Base-by-base conservation (phyloP, 805 yeast genomes). In the Nakazawaea peltata region DNA sequence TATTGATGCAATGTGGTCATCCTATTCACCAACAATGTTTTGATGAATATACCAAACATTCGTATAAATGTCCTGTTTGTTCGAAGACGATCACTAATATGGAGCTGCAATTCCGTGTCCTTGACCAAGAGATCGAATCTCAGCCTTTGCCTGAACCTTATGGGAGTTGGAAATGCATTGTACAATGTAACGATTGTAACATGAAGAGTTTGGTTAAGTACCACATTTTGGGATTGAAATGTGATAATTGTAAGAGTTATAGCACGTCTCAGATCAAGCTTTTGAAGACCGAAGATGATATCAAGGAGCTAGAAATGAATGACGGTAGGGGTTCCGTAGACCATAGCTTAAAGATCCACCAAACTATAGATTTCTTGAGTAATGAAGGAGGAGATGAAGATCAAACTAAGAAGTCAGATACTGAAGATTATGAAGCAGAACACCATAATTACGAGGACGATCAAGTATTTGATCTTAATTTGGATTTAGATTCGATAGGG, bases 1-100 rank as follows among this genome's bases (percentile, higher is more conserved):
- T 86, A 15, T 87, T 88, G 54, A 86, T 88, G 95, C 65, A 70
- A 32, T 88, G 97, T 59, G 96, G 97, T 2, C 97, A 88, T 57
- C 84, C 95, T 26, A 88, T 88, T 40, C 97, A 88, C 59, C 85
- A 86, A 53, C 50, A 56, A 19, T 88, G 97, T 55, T 87, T 77
- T 54, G 79, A 79, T 42, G 90, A 84, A 44, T 77, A 81, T 53
- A 74, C 84, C n/a, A 71, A 77, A 45, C 86, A 82, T 51, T 75
- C 83, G 12, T 88, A 86, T 65, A 84, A 85, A 53, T 88, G 97
- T 55, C 97, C 97, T 1, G 69, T 84, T 2, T 88, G 97, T 53
- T 79, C 85, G 36, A 76, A 82, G 45, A 81, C 95, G 0, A 75
- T 90, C 34, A 67, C 81, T 25, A 84, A 87, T 57, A 87, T 88